Percentiles rank a stretch among this genome's conserved stretches.
These are phyloP conservation scores for Aspergillus udagawae DNA, from an alignment of 2,329 filamentous ascomycete genomes.

Conservation along the genomic window DNA sequence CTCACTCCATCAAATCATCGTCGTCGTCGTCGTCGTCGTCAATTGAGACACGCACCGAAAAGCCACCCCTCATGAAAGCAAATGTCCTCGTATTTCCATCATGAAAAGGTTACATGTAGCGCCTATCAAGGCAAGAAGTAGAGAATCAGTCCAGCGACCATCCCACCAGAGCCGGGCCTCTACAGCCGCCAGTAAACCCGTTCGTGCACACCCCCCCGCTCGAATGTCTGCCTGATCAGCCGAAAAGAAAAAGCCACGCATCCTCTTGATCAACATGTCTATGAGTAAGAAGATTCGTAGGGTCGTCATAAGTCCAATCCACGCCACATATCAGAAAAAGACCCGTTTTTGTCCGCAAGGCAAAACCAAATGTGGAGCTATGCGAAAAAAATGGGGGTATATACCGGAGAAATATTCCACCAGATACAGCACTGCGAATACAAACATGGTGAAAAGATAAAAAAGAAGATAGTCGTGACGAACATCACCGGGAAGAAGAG, in stretches of 20 bases:
- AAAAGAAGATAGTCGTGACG: not conserved
- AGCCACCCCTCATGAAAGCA: not conserved
- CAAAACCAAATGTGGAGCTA: slow-evolving; percentile 18
- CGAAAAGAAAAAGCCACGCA: not conserved
- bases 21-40: not conserved
- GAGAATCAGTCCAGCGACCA: not conserved
- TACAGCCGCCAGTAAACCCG: not conserved
- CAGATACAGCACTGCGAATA: slow-evolving; percentile 15
- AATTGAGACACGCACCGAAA: not conserved
- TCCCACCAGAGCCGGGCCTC: not conserved
- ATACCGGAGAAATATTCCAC: slow-evolving; percentile 20
- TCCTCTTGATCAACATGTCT: slow-evolving; percentile 17
- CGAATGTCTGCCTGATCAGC: not conserved
- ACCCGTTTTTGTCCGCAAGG: slow-evolving; percentile 14
- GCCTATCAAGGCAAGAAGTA: not conserved
- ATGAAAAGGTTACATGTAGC: not conserved
- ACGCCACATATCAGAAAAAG: slow-evolving; percentile 14
- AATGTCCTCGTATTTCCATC: not conserved
- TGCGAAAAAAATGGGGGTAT: slow-evolving; percentile 24
- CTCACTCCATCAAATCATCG: not conserved
- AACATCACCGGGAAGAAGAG: slow-evolving; percentile 2
- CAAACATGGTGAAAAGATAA: not conserved
- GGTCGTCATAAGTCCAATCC: slow-evolving; percentile 21
- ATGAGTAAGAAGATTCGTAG: slow-evolving; percentile 23
- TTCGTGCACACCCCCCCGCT: not conserved